Percentiles rank a stretch among this genome's conserved stretches.
phyloP scores from a whole-genome alignment of 1,139 yeast genomes.

The Yamadazyma friedrichii region DNA sequence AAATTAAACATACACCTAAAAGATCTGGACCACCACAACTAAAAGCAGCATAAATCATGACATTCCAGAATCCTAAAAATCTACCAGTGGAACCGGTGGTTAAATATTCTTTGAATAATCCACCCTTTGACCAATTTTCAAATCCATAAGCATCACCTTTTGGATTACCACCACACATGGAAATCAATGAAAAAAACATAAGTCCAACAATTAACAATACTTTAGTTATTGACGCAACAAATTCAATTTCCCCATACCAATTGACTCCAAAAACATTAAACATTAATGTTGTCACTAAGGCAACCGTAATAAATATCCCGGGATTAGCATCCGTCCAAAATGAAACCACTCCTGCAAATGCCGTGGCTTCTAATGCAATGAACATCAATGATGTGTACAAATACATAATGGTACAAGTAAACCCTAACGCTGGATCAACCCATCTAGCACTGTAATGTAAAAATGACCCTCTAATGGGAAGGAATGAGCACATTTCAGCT shows the following conservation, averaged over 20 bases:
- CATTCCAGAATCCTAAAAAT: constrained; percentile 36
- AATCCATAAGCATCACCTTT: constrained; percentile 37
- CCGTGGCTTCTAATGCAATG: constrained; percentile 36
- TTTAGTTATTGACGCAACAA: constrained; percentile 35
- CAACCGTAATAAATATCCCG: constrained; percentile 35
- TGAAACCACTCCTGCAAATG: constrained; percentile 33
- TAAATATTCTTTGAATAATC: constrained; percentile 31
- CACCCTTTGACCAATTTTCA: constrained; percentile 36
- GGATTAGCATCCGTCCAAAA: constrained; percentile 42
- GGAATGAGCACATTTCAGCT: constrained; percentile 40
- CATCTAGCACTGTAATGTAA: constrained; percentile 38
- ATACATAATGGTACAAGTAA: constrained; percentile 37
- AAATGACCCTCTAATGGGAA: constrained; percentile 40
- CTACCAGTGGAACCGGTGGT: constrained; percentile 33
- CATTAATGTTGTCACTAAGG: constrained; percentile 25
- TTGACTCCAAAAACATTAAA: constrained; percentile 37
- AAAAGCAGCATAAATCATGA: constrained; percentile 37
- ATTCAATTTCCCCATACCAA: constrained; percentile 43
- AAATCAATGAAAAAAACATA: constrained; percentile 36
- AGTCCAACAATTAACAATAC: constrained; percentile 39
- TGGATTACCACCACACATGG: constrained; percentile 44
- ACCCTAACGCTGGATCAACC: constrained; percentile 42
- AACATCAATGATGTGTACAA: constrained; percentile 38
- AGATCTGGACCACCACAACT: constrained; percentile 46
- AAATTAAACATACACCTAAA: constrained; percentile 17